Evolutionary conservation across 371 early-diverging fungal species (phyloP).

Genomic region (Batkoa obscura): DNA sequence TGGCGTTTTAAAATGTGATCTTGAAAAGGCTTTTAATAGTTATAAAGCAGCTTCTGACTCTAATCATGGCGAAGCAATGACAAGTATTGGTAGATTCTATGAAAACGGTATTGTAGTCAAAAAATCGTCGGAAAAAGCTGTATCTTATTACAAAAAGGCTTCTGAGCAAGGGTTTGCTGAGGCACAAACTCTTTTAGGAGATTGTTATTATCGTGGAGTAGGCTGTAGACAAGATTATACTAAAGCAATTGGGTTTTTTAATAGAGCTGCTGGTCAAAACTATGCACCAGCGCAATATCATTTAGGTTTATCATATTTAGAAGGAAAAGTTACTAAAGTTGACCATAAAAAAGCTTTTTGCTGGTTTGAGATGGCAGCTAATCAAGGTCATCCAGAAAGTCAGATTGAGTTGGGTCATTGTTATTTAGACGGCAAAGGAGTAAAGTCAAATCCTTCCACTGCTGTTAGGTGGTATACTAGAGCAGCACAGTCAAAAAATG

Average conservation of each 20-base stretch:
- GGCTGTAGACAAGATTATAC: slow-evolving; percentile 18
- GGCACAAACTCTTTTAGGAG: slow-evolving; percentile 39
- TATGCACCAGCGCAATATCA: slow-evolving; percentile 10
- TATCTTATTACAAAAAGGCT: slow-evolving; percentile 33
- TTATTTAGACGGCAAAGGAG: slow-evolving; percentile 57
- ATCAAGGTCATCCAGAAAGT: slow-evolving; percentile 36
- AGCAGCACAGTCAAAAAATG: slow-evolving; percentile 41
- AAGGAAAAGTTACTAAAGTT: slow-evolving; percentile 6
- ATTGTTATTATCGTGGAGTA: slow-evolving; percentile 38
- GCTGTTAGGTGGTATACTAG: slow-evolving; percentile 34
- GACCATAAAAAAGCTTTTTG: slow-evolving; percentile 6
- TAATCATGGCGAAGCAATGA: slow-evolving; percentile 14
- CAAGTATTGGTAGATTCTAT: slow-evolving; percentile 12
- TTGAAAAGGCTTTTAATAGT: slow-evolving; percentile 26
- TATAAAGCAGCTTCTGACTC: slow-evolving; percentile 35
- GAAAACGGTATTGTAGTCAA: slow-evolving; percentile 12
- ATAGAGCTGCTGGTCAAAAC: slow-evolving; percentile 23
- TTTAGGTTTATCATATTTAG: slow-evolving; percentile 8
- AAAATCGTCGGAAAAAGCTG: slow-evolving; percentile 9
- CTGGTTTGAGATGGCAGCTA: slow-evolving; percentile 12
- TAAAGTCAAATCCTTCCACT: slow-evolving; percentile 20
- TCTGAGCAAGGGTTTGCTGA: slow-evolving; percentile 28
- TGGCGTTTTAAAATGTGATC: slow-evolving; percentile 26
- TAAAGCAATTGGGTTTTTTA: slow-evolving; percentile 19
- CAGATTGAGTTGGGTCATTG: slow-evolving; percentile 61